These are phyloP conservation scores for Psidium friedrichsthalianum DNA, from an alignment of 345 rosid species.

Conservation along the genomic window DNA sequence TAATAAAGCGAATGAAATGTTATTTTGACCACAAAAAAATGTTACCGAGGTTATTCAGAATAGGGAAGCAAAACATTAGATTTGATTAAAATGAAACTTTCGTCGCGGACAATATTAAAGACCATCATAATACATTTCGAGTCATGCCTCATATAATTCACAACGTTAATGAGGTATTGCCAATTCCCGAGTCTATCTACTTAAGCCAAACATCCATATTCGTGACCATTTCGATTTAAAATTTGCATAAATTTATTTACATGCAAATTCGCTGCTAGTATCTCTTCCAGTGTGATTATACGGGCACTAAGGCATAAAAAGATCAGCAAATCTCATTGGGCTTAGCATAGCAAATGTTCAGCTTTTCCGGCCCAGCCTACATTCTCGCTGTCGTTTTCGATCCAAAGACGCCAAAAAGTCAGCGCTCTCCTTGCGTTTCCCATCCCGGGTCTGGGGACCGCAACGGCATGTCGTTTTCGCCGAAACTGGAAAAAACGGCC, in stretches of 20 bases:
- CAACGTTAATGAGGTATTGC: not conserved
- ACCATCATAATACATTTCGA: too few relatives aligned
- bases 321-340: not conserved
- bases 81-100: too few relatives aligned
- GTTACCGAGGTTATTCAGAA: too few relatives aligned
- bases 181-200: not conserved
- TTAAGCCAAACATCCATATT: not conserved
- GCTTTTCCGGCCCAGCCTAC: not conserved
- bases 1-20: too few relatives aligned
- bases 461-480: not conserved
- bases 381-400: not conserved
- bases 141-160: too few relatives aligned
- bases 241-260: not conserved
- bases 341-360: not conserved
- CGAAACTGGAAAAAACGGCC: not conserved
- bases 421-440: not conserved
- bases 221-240: not conserved
- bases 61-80: too few relatives aligned
- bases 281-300: not conserved
- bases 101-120: too few relatives aligned
- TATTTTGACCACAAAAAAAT: too few relatives aligned
- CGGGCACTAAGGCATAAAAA: too few relatives aligned
- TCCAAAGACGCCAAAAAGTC: not conserved
- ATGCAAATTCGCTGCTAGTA: fast-evolving
- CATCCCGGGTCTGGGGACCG: not conserved